Base-by-base conservation (phyloP, 2,329 filamentous ascomycete species). In the Alternaria gaisen region DNA sequence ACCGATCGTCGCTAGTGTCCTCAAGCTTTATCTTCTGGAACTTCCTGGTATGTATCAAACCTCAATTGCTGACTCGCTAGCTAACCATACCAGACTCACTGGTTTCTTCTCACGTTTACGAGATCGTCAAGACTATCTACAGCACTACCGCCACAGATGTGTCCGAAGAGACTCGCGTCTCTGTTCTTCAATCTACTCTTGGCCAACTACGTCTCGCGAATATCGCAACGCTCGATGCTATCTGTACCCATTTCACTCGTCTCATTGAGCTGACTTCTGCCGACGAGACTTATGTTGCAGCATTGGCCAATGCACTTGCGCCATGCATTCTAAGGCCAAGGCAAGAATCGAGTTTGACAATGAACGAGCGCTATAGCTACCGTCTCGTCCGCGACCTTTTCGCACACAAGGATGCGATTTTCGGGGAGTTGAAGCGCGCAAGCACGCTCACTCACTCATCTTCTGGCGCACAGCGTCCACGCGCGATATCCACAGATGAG, bases 71-170 rank as follows among this genome's bases (percentile, higher is more conserved):
- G 11, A 28, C 34, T 18, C 52, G 67, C 51, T 64, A 24, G 54
- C 72, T 78, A 58, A 78, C 28, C 14, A 11, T 46, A 34, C 22
- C 46, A 95, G 95, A 99, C 80, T 98, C 95, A n/a, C 86, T 99
- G 64, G 94, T 99, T 63, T 98, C 95, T 58, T 97, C 93, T 41
- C 94, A 98, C 77, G 93, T 99, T 60, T 99, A 99, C 79, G 96
- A 99, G 82, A 98, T 99, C 75, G 90, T 99, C 77, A 94, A 97
- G 81, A 98, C 93, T 2, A 96, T 99, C 67, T 99, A 99, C 83
- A 93, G 91, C 14, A 90, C 93, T 12, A 86, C 91, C 42, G 92
- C 97, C 58, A 86, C 88, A 16, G 88, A 79, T 60, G 72, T 74
- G 0, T 71, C 89, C 4, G 92, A 97, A 70, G 85, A 89, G 53